Base-by-base conservation (phyloP, 371 early-diverging fungal genomes). In the Batkoa obscura region DNA sequence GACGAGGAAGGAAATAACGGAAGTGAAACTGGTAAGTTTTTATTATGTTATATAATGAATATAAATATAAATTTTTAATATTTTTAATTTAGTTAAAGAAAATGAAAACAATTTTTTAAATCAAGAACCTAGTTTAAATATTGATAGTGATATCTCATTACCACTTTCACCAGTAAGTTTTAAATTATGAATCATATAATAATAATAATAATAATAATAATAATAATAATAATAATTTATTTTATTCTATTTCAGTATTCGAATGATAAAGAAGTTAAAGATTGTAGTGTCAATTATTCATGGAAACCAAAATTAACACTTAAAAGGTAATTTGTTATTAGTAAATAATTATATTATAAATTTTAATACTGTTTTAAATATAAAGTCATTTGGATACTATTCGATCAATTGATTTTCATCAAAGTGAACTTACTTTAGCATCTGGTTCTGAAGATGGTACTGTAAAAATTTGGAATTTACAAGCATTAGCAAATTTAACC, bases 401-500 rank as follows among this genome's bases (percentile, higher is more conserved):
- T 2, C 73, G 88, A 32, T 62, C 81, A 2, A 69, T 87, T 8
- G 69, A 71, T 17, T 85, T 85, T 58, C 83, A 87, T 60, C 75
- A 79, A 13, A 61, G 47, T 4, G 77, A 80, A 43, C 68, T 72
- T 56, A 63, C 77, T 0, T 62, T 88, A 30, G 69, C 82, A 10
- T 78, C 87, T 0, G 86, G 81, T 5, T 84, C 86, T 1, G 89
- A 91, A 57, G 92, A 91, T 66, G 75, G 78, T 3, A 88, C 88
- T 1, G 79, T 84, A 39, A 87, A 85, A 59, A 65, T 85, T 34
- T 88, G 87, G 87, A 23, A 49, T 30, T 34, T 57, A 13, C 56
- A 12, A 8, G 23, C 43, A 64, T 68, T 61, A 6, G 10, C 56
- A 2, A 34, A 23, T 2, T 12, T 43, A 9, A 43, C 56, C 31